phyloP scores from a whole-genome alignment of 148 eudicot species.

The Nepenthes mirabilis region DNA sequence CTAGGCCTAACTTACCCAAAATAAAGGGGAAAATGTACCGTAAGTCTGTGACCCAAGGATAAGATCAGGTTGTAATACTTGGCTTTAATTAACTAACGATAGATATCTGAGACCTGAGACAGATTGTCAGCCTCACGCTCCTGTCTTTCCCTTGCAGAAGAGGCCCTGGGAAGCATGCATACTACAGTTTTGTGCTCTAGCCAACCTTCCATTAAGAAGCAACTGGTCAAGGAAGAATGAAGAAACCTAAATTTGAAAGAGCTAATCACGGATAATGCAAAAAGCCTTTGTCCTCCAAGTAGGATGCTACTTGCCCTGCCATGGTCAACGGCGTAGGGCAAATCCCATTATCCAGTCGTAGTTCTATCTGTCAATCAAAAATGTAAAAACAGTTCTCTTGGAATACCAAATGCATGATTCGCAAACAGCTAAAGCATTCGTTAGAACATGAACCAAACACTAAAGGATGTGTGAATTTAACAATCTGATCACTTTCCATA shows the following conservation, averaged over 20 bases:
- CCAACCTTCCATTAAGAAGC: too few relatives aligned
- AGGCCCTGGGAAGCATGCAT: too few relatives aligned
- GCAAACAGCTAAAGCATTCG: neutral
- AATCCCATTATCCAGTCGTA: conserved; percentile 33
- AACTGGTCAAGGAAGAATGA: neutral
- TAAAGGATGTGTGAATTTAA: neutral
- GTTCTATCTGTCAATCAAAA: conserved; percentile 43
- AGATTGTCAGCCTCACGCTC: too few relatives aligned
- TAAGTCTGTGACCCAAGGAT: too few relatives aligned
- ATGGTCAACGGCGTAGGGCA: conserved; percentile 61
- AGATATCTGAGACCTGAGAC: too few relatives aligned
- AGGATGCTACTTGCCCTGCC: conserved; percentile 72
- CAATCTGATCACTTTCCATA: neutral
- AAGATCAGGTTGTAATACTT: too few relatives aligned
- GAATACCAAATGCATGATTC: neutral
- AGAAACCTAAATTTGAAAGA: neutral
- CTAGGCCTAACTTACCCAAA: too few relatives aligned
- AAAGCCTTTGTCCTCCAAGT: conserved; percentile 59
- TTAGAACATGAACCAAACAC: neutral
- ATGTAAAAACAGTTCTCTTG: neutral
- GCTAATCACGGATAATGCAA: conserved; percentile 29
- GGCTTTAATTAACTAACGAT: too few relatives aligned
- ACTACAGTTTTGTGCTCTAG: too few relatives aligned
- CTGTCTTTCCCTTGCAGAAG: too few relatives aligned
- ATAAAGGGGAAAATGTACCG: too few relatives aligned